Evolutionary conservation across 2,329 filamentous ascomycete genomes (phyloP).

Genomic region (Fusarium guadeloupense): DNA sequence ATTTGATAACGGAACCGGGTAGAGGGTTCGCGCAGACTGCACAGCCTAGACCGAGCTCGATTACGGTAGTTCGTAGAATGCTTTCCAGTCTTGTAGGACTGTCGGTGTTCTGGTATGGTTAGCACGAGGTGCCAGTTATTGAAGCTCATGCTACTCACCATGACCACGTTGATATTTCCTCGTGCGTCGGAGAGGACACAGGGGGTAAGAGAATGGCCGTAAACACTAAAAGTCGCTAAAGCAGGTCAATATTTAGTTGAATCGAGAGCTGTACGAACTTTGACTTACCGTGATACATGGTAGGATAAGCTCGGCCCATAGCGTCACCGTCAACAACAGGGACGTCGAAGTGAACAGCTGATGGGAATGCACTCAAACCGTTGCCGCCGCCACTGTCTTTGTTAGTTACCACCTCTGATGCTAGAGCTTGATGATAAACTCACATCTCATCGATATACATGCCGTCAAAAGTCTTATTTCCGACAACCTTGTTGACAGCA

Average conservation of each 20-base stretch:
- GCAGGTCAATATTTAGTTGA: neutral
- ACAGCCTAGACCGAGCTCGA: slow-evolving; percentile 52
- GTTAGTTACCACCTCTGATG: neutral
- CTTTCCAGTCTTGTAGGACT: slow-evolving; percentile 48
- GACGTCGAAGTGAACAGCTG: slow-evolving; percentile 48
- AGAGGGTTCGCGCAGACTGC: slow-evolving; percentile 49
- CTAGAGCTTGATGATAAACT: slow-evolving; percentile 2
- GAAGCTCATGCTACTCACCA: slow-evolving; percentile 15
- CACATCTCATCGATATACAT: slow-evolving; percentile 52
- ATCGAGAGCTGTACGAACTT: fast-evolving
- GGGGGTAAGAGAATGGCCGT: slow-evolving; percentile 49
- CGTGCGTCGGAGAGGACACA: slow-evolving; percentile 51
- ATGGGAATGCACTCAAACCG: slow-evolving; percentile 49
- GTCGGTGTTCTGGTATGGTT: slow-evolving; percentile 44
- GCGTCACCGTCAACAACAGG: slow-evolving; percentile 51
- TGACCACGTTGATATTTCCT: slow-evolving; percentile 49
- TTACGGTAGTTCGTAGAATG: slow-evolving; percentile 48
- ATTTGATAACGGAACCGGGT: slow-evolving; percentile 46
- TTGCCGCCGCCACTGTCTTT: slow-evolving; percentile 50
- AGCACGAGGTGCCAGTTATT: neutral
- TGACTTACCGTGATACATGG: slow-evolving; percentile 47
- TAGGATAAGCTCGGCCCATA: slow-evolving; percentile 53
- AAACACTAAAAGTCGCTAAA: slow-evolving; percentile 51
- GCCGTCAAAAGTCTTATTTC: slow-evolving; percentile 46
- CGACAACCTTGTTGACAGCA: slow-evolving; percentile 47